Base-by-base conservation (phyloP, 2,329 filamentous ascomycete genomes). In the Penicillium sp. region DNA sequence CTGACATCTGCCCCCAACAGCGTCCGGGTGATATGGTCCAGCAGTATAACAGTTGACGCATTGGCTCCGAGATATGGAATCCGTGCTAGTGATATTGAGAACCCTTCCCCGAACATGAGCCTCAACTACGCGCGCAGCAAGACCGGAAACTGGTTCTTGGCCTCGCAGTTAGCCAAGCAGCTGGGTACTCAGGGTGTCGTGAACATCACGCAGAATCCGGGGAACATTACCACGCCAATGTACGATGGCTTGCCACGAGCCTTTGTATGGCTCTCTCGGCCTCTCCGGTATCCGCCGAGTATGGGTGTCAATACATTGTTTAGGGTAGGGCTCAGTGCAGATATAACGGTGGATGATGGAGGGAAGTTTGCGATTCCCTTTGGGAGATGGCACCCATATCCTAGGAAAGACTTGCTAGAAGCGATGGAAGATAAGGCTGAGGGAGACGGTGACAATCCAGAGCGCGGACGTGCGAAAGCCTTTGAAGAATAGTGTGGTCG, bases 151-250 rank as follows among this genome's bases (percentile, higher is more conserved):
- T 56, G 53, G 53, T 56, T 56, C 44, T 46, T 56, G 8, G 44
- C 44, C 9, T 44, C 38, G 1, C 53, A 21, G 5, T 47, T 56
- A 3, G 41, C 53, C 5, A 30, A 30, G 5, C 13, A 17, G 19
- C 26, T 56, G 9, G 53, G 29, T 9, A 13, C 13, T 11, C 45
- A 48, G 2, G 44, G 44, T 7, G 53, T 56, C n/a, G n/a, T 56
- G 3, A 47, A 44, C 21, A 31, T 56, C 15, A 56, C 45, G 3
- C 58, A 49, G 44, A 60, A 55, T 19, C 51, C 58, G 19, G 58
- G 58, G n/a, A 55, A 44, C 11, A 54, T 50, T 9, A 19, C 54
- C 31, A 56, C 51, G 7, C n/a, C 15, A 15, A 55, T 45, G 3
- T 60, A 38, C 49, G 51, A 60, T 45, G 15, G 30, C 17, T 45